These are phyloP conservation scores for Phoma herbarum DNA, from an alignment of 2,329 filamentous ascomycete genomes.

Conservation along the genomic window DNA sequence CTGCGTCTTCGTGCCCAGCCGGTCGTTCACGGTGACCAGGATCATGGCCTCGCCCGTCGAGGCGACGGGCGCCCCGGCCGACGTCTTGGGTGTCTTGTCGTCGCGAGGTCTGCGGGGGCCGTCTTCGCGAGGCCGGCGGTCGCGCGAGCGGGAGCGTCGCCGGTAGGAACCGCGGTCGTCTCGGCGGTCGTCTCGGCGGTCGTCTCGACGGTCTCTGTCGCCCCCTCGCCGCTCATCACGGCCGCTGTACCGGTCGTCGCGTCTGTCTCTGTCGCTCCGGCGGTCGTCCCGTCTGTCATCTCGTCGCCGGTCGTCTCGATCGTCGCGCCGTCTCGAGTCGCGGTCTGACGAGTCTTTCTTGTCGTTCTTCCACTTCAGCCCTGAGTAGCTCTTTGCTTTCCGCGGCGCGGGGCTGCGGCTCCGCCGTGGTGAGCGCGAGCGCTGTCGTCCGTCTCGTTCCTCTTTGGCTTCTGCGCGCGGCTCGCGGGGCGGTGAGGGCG, in stretches of 20 bases:
- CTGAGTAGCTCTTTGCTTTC: slow-evolving; percentile 55
- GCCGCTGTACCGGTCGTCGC: not conserved
- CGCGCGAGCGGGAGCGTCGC: too few species aligned
- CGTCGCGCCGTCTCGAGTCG: slow-evolving; percentile 51
- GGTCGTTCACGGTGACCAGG: slow-evolving; percentile 90
- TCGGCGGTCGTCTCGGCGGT: slow-evolving; percentile 8
- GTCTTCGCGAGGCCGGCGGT: not conserved
- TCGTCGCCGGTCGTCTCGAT: slow-evolving; percentile 24
- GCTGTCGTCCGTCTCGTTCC: slow-evolving; percentile 7
- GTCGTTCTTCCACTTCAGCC: slow-evolving; percentile 66
- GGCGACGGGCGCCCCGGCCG: slow-evolving; percentile 36
- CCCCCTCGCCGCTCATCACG: too few species aligned
- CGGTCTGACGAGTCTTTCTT: slow-evolving; percentile 45
- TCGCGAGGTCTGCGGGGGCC: too few species aligned
- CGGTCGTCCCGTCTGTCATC: slow-evolving; percentile 7
- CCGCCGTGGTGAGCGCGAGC: slow-evolving; percentile 43
- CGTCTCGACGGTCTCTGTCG: slow-evolving; percentile 6
- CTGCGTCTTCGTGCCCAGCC: slow-evolving; percentile 93
- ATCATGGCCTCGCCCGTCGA: slow-evolving; percentile 78
- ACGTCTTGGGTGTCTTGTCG: slow-evolving; percentile 15
- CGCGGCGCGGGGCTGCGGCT: slow-evolving; percentile 30
- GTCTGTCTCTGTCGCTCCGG: not conserved
- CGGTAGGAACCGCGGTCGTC: slow-evolving; percentile 7
- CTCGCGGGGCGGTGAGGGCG: slow-evolving; percentile 26
- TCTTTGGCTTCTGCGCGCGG: not conserved